A percentile compares a stretch with the other conserved stretches of the same genome.
Conservation (phyloP, 306 rosid species). For the Acacia melanoxylon region DNA sequence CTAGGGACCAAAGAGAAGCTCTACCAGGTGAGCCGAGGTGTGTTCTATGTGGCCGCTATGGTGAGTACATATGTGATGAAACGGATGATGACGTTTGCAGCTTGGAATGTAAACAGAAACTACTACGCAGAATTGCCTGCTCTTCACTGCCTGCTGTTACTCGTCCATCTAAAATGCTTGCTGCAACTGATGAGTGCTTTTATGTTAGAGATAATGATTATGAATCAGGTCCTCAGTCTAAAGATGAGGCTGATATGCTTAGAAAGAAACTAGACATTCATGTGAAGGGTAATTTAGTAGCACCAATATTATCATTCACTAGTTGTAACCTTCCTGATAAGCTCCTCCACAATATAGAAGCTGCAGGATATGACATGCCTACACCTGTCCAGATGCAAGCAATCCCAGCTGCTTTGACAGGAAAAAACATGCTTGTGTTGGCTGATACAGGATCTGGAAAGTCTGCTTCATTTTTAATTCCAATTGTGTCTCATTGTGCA, state of each 20-base stretch:
- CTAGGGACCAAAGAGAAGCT: conserved; percentile 71
- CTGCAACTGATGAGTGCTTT: conserved; percentile 73
- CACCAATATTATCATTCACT: conserved; percentile 64
- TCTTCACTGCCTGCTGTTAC: conserved; percentile 25
- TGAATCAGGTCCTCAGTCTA: conserved; percentile 33
- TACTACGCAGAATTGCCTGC: conserved; percentile 45
- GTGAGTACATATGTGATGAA: conserved; percentile 80
- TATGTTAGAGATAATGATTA: conserved; percentile 56
- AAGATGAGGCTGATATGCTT: conserved; percentile 52
- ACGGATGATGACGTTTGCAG: conserved; percentile 87
- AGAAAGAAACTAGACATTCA: conserved; percentile 62
- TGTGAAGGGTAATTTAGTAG: conserved; percentile 57
- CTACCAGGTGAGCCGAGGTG: conserved; percentile 77
- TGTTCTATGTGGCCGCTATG: conserved; percentile 70
- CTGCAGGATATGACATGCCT: conserved; percentile 78
- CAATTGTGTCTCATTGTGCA: conserved; percentile 58
- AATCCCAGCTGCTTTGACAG: conserved; percentile 69
- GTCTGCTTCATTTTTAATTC: conserved; percentile 76
- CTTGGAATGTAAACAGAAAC: conserved; percentile 72
- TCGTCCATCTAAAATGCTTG: conserved; percentile 39
- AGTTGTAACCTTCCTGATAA: conserved; percentile 59
- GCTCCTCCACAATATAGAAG: conserved; percentile 73
- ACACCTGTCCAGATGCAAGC: conserved; percentile 95
- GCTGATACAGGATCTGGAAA: conserved; percentile 87
- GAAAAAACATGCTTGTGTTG: conserved; percentile 74